phyloP scores from a whole-genome alignment of 1,284 basidiomycete genomes.

The Ustilago tritici region DNA sequence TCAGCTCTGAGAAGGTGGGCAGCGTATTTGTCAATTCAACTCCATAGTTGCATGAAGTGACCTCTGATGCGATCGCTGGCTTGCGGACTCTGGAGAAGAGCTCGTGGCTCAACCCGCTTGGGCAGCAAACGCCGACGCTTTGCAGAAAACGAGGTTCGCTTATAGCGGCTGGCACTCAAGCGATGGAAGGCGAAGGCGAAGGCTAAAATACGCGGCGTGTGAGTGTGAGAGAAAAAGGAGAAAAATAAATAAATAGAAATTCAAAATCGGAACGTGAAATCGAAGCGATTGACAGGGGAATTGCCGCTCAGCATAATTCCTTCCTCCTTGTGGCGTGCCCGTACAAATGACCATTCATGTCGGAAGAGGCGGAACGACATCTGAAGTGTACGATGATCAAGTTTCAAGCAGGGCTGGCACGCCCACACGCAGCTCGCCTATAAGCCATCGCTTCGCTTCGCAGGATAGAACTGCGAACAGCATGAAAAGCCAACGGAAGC shows the following conservation, averaged over 20 bases:
- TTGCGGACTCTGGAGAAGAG: not conserved
- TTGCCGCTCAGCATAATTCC: not conserved
- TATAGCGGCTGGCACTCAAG: not conserved
- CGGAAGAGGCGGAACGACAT: conserved; percentile 15
- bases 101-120: conserved; percentile 17
- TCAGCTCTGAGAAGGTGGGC: no score
- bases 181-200: conserved; percentile 13
- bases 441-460: not conserved
- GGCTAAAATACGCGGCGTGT: not conserved
- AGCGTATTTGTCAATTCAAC: not conserved
- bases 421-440: conserved; percentile 8
- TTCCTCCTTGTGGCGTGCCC: not conserved
- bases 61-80: not conserved
- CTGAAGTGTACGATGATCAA: not conserved
- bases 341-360: conserved; percentile 4
- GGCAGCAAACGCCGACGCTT: conserved; percentile 15
- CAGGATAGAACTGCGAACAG: not conserved
- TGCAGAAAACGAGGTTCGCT: conserved; percentile 1
- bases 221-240: not conserved
- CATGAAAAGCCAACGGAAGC: not conserved
- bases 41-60: no score
- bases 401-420: not conserved
- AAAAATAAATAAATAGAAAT: not conserved
- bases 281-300: not conserved
- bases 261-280: not conserved